Percentiles rank a stretch among this genome's conserved stretches.
Conservation (phyloP, 257 asterid species). For the Solanum ossicruentum region DNA sequence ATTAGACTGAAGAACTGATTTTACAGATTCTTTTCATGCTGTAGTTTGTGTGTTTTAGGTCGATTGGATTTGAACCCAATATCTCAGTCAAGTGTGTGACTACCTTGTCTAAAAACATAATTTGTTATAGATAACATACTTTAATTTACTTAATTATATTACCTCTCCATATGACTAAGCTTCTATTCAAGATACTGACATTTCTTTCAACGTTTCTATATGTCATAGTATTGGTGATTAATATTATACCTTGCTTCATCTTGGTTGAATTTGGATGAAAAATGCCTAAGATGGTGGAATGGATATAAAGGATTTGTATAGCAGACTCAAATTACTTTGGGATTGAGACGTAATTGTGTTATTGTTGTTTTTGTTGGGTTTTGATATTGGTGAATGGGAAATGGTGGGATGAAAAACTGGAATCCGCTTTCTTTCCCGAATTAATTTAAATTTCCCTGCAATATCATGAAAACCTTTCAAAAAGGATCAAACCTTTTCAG, state of each 20-base stretch:
- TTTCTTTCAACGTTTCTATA: not conserved
- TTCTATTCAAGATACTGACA: not conserved
- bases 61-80: not conserved
- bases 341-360: not conserved
- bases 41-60: not conserved
- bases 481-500: too few species aligned
- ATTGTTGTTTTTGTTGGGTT: too few species aligned
- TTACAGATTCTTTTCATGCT: not conserved
- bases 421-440: too few species aligned
- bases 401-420: too few species aligned
- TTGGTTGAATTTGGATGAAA: not conserved
- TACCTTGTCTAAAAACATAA: not conserved
- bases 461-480: too few species aligned
- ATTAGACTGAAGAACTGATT: too few species aligned
- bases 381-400: too few species aligned
- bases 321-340: not conserved
- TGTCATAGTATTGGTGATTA: not conserved
- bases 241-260: not conserved
- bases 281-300: not conserved
- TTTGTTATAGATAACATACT: not conserved
- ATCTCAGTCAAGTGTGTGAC: not conserved
- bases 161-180: not conserved
- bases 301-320: not conserved
- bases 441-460: too few species aligned
- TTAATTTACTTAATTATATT: not conserved